These are phyloP conservation scores for Acacia pycnantha DNA, from an alignment of 331 rosid species.

Conservation along the genomic window DNA sequence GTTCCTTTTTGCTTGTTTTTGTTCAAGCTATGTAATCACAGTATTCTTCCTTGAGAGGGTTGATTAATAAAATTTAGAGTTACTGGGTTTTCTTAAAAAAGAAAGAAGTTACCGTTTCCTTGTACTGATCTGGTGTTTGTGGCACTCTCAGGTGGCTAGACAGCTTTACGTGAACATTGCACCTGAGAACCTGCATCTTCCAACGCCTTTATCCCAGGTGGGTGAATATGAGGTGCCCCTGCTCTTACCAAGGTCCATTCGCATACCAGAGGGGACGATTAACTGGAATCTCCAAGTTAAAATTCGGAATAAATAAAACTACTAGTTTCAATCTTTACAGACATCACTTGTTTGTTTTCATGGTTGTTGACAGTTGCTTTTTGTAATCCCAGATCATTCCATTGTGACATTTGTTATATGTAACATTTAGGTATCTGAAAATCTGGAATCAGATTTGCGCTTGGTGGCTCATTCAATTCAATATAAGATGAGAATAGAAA, in stretches of 20 bases:
- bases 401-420: not conserved
- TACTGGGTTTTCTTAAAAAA: not conserved
- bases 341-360: not conserved
- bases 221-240: constrained; percentile 10
- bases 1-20: not conserved
- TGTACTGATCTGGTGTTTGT: not conserved
- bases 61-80: not conserved
- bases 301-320: not conserved
- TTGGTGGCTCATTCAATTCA: not conserved
- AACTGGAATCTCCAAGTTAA: constrained; percentile 3
- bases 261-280: not conserved
- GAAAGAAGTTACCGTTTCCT: not conserved
- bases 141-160: constrained; percentile 11
- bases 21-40: not conserved
- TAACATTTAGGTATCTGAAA: not conserved
- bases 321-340: not conserved
- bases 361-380: not conserved
- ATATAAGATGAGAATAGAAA: not conserved
- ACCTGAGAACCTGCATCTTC: constrained; percentile 18
- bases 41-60: not conserved
- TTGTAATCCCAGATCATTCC: not conserved
- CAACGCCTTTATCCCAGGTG: not conserved
- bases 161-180: not conserved
- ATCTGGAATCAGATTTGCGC: not conserved
- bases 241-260: constrained; percentile 10